Evolutionary conservation across 768 basidiomycete genomes (phyloP).

Genomic region (Lactarius quietus): DNA sequence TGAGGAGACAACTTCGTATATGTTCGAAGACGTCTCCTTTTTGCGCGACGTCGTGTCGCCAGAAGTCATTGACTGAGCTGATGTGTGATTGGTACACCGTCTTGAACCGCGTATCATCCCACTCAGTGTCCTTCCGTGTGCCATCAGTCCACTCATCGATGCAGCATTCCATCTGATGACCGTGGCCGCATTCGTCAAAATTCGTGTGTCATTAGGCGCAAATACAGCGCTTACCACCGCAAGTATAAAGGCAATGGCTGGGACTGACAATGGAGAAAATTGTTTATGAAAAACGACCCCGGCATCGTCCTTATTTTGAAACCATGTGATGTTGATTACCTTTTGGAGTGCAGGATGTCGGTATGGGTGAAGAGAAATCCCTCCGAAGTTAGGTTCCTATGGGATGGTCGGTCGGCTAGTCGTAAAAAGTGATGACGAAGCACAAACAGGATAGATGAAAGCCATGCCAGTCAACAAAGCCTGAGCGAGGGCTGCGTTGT

Average conservation of each 20-base stretch:
- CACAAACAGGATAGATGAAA: conserved; percentile 12
- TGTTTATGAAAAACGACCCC: conserved; percentile 4
- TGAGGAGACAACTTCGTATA: background rate
- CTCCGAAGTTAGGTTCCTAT: background rate
- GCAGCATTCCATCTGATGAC: conserved; percentile 14
- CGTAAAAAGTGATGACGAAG: background rate
- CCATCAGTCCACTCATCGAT: too few relatives aligned
- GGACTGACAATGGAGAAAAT: conserved; percentile 7
- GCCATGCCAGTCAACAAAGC: background rate
- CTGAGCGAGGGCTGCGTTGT: background rate
- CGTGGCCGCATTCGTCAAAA: background rate
- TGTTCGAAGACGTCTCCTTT: background rate
- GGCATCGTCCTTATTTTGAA: background rate
- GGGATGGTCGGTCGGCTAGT: background rate
- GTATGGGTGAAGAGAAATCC: background rate
- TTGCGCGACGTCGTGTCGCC: background rate
- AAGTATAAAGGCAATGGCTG: conserved; percentile 7
- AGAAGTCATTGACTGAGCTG: background rate
- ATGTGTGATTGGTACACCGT: background rate
- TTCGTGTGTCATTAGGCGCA: background rate
- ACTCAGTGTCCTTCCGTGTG: background rate
- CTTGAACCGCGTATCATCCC: background rate
- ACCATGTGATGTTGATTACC: conserved; percentile 13
- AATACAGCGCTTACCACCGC: conserved; percentile 10
- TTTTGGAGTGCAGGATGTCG: conserved; percentile 13